Conservation (phyloP, 371 early-diverging fungal species). For the Coemansia sp. region DNA sequence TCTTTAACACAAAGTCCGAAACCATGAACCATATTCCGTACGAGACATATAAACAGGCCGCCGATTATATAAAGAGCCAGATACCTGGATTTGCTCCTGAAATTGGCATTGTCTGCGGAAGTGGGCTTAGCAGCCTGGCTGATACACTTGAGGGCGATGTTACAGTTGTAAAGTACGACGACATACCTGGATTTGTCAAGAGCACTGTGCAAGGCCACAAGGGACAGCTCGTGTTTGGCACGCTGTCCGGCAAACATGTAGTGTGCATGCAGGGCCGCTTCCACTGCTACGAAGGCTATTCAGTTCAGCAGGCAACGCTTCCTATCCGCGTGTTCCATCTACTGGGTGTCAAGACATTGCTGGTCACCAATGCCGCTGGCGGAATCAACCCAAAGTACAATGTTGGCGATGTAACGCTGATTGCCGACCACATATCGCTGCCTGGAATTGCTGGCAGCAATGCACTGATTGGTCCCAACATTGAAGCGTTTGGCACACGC, state of each 20-base stretch:
- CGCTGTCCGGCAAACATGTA: constrained; percentile 69
- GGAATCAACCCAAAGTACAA: constrained; percentile 75
- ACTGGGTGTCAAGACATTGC: constrained; percentile 72
- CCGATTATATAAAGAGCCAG: constrained; percentile 44
- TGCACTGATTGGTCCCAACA: constrained; percentile 86
- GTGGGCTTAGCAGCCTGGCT: constrained; percentile 86
- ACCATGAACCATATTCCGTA: constrained; percentile 22
- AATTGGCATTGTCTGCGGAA: constrained; percentile 89
- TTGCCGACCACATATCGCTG: constrained; percentile 87
- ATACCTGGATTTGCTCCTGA: constrained; percentile 52
- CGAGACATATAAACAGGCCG: constrained; percentile 51
- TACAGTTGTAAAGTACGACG: constrained; percentile 70
- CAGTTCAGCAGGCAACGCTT: constrained; percentile 72
- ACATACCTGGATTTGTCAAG: constrained; percentile 82
- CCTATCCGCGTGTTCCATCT: constrained; percentile 87
- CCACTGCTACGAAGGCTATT: constrained; percentile 88
- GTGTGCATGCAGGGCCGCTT: constrained; percentile 87
- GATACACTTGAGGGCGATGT: constrained; percentile 63
- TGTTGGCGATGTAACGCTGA: constrained; percentile 86
- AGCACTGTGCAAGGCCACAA: constrained; percentile 89
- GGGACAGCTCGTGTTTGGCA: constrained; percentile 90
- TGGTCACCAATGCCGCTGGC: constrained; percentile 93
- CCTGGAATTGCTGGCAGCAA: constrained; percentile 77
- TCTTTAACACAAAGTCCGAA: background rate
- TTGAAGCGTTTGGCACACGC: constrained; percentile 81